Evolutionary conservation across 2,329 filamentous ascomycete species (phyloP).

Genomic region (Albophoma yamanashiensis): DNA sequence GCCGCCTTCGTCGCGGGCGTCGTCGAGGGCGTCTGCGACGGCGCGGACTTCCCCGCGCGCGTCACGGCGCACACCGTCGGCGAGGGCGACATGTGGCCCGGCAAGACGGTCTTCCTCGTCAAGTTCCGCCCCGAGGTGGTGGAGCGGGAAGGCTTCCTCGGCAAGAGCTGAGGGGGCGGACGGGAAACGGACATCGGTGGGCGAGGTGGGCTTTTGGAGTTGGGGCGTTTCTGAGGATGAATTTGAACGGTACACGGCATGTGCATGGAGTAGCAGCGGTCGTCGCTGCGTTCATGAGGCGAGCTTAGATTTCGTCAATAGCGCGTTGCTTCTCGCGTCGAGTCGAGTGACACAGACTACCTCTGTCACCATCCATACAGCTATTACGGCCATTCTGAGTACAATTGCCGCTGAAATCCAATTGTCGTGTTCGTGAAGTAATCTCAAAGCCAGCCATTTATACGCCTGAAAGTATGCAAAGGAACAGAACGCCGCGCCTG

Average conservation of each 20-base stretch:
- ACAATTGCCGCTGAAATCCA: neutral
- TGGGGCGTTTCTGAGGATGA: neutral
- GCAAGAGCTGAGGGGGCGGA: conserved; percentile 33
- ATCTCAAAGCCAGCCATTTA: neutral
- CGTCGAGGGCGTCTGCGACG: conserved; percentile 91
- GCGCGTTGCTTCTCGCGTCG: neutral
- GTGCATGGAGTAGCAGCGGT: neutral
- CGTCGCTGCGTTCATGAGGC: neutral
- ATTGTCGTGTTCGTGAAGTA: neutral
- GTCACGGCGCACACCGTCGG: conserved; percentile 79
- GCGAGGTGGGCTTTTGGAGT: neutral
- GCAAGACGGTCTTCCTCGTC: conserved; percentile 89
- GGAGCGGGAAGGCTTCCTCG: conserved; percentile 78
- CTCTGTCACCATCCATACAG: neutral
- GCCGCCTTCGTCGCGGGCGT: conserved; percentile 92
- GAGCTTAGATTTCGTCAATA: neutral
- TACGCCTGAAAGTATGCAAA: neutral
- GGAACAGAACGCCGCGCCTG: neutral
- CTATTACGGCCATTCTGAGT: neutral
- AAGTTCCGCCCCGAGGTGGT: conserved; percentile 87
- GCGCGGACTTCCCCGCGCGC: conserved; percentile 76
- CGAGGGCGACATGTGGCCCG: conserved; percentile 82
- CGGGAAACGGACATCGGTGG: neutral
- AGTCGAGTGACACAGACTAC: neutral
- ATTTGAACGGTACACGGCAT: neutral